Base-by-base conservation (phyloP, 2,329 filamentous ascomycete genomes). In the Exophiala phaeomuriformis region DNA sequence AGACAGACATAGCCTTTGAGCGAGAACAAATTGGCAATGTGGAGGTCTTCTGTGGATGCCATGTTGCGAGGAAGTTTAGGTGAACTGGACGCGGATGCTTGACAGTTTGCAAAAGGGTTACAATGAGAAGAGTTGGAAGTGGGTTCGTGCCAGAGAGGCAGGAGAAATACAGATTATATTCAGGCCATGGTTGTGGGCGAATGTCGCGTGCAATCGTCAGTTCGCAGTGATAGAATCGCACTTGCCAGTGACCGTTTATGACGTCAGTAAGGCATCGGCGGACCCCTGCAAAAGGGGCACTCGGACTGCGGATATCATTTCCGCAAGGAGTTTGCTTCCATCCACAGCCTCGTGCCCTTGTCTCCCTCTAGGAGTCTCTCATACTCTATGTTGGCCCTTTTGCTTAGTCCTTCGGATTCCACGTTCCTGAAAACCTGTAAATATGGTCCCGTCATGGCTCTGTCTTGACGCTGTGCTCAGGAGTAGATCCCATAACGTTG, bases 1-100 rank as follows among this genome's bases (percentile, higher is more conserved):
- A 67, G 57, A 52, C 63, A 65, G 44, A 66, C 64, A 59, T 62
- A 61, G 12, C 58, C 63, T 52, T 66, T 62, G 9, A 66, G 54
- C 4, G 61, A 63, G 54, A 67, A 66, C 40, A 67, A 59, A 36
- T 66, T 64, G 27, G 58, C 49, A 28, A 64, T 48, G 10, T 61
- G 58, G 9, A 67, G 55, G 31, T 66, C 49, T 41, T 63, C 49
- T 7, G 64, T 65, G 3, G 61, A 57, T 8, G 61, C 62, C 64
- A 65, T 65, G n/a, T 9, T 56, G 40, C 9, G 5, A 3, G 30
- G 30, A 7, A 32, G 39, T 41, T 12, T 39, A 9, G 10, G 6
- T 8, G 36, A 4, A 8, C 19, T 19, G 19, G 19, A 19, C 19
- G 19, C 6, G 36, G 19, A 39, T 8, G 19, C 10, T n/a, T 39